Percentiles rank a stretch among this genome's conserved stretches.
phyloP scores from a whole-genome alignment of 208 protist genomes.

The Acanthamoeba polyphaga region DNA sequence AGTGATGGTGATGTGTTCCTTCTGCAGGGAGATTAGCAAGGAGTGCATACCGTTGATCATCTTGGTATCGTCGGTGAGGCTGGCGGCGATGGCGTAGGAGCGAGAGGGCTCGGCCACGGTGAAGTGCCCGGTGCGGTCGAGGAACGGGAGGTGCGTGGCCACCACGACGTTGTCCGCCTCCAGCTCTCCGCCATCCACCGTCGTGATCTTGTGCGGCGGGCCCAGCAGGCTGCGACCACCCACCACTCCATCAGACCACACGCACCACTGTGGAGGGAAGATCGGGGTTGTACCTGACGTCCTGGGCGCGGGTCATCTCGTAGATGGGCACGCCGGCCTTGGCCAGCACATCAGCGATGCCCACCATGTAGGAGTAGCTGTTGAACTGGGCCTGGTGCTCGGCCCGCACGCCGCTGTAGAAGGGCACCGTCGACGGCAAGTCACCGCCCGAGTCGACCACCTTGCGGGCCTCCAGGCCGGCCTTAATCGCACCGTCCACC shows the following conservation, averaged over 20 bases:
- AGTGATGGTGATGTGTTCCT: neutral
- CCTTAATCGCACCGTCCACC: neutral
- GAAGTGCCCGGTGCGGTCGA: constrained; percentile 62
- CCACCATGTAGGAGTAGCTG: constrained; percentile 58
- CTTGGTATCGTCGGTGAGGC: neutral
- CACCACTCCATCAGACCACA: no score
- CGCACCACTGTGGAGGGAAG: no score
- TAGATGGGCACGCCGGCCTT: constrained; percentile 23
- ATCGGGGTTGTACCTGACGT: neutral
- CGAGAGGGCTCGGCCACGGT: constrained; percentile 17
- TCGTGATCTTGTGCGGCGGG: constrained; percentile 27
- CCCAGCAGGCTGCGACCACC: neutral
- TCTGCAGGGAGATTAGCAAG: neutral
- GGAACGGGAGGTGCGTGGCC: constrained; percentile 55
- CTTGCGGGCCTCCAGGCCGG: neutral
- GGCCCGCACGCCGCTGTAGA: neutral
- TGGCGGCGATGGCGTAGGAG: constrained; percentile 36
- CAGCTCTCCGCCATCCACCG: neutral
- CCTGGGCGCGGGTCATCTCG: constrained; percentile 25
- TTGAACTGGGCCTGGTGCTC: constrained; percentile 69
- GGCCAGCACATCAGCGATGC: constrained; percentile 21
- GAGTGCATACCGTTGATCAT: neutral
- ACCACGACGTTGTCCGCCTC: constrained; percentile 46
- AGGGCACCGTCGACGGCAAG: neutral
- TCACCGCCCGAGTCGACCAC: neutral